Percentiles rank a stretch among this genome's conserved stretches.
phyloP scores from a whole-genome alignment of 495 filamentous ascomycete species.

The Geopyxis carbonaria region DNA sequence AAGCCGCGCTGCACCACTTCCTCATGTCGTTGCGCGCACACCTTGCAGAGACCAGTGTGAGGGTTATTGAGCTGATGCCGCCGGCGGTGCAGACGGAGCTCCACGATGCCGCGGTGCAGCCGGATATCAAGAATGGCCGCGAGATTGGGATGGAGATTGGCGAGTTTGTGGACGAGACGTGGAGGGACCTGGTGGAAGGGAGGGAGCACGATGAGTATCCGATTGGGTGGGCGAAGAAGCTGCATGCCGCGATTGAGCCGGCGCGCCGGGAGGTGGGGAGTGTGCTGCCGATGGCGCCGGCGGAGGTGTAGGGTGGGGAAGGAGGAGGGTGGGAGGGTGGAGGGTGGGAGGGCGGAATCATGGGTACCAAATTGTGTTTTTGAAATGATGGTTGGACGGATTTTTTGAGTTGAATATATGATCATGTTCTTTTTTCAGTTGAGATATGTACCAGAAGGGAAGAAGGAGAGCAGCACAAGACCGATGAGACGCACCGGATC shows the following conservation, averaged over 20 bases:
- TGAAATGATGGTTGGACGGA: too few species aligned
- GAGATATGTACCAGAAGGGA: too few species aligned
- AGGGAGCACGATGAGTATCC: constrained; percentile 29
- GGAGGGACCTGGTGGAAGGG: constrained; percentile 32
- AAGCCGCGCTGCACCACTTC: constrained; percentile 41
- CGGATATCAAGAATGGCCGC: constrained; percentile 17
- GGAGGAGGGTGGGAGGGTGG: too few species aligned
- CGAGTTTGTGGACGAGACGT: constrained; percentile 41
- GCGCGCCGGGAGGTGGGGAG: neutral
- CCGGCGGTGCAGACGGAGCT: constrained; percentile 52
- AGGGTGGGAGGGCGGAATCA: too few species aligned
- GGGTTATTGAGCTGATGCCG: constrained; percentile 48
- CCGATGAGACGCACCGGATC: too few species aligned
- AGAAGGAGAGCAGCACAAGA: too few species aligned
- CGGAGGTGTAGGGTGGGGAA: too few species aligned
- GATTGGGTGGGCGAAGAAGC: constrained; percentile 8
- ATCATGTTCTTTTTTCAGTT: too few species aligned
- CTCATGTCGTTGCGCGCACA: constrained; percentile 43
- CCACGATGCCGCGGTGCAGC: constrained; percentile 34
- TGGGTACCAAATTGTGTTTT: too few species aligned
- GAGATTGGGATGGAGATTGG: constrained; percentile 43
- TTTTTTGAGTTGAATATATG: too few species aligned
- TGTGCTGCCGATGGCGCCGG: neutral
- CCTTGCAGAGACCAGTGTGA: constrained; percentile 34
- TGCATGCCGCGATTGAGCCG: constrained; percentile 8